These are phyloP conservation scores for Royoungia palumana DNA, from an alignment of 768 basidiomycete species.

Conservation along the genomic window DNA sequence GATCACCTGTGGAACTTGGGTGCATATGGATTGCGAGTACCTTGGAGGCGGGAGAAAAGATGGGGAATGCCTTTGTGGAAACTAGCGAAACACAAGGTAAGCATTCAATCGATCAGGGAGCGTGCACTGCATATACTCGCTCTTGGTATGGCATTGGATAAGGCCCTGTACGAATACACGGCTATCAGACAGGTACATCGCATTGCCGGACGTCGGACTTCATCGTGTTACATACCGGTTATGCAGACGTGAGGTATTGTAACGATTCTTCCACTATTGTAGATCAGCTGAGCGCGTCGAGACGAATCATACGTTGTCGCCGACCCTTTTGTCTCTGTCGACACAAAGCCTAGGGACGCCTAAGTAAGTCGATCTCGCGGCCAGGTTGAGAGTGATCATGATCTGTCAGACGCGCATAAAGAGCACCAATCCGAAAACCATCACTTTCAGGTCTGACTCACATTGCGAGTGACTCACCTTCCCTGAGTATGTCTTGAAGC, in stretches of 20 bases:
- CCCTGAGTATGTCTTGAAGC: conserved; percentile 51
- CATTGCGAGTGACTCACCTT: conserved; percentile 20
- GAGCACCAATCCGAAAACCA: conserved; percentile 28
- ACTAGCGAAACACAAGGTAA: neutral
- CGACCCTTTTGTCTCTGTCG: conserved; percentile 47
- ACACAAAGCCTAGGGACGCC: conserved; percentile 54
- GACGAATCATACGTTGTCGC: conserved; percentile 37
- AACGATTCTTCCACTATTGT: conserved; percentile 49
- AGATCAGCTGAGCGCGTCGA: conserved; percentile 1
- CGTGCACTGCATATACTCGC: conserved; percentile 27
- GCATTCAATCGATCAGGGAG: neutral
- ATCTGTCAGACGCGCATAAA: conserved; percentile 39
- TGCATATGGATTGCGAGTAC: conserved; percentile 19
- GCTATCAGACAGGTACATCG: conserved; percentile 37
- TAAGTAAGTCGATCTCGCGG: conserved; percentile 54
- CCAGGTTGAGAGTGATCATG: conserved; percentile 54
- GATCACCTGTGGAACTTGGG: conserved; percentile 39
- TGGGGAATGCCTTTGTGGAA: conserved; percentile 50
- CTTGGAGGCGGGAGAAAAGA: conserved; percentile 49
- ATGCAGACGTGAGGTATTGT: conserved; percentile 53
- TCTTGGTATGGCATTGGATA: conserved; percentile 55
- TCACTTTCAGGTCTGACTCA: neutral
- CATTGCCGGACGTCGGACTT: no score
- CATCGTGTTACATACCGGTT: no score
- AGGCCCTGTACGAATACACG: conserved; percentile 35